Base-by-base conservation (phyloP, 176 grass and related monocot genomes). In the Oryza meyeriana region DNA sequence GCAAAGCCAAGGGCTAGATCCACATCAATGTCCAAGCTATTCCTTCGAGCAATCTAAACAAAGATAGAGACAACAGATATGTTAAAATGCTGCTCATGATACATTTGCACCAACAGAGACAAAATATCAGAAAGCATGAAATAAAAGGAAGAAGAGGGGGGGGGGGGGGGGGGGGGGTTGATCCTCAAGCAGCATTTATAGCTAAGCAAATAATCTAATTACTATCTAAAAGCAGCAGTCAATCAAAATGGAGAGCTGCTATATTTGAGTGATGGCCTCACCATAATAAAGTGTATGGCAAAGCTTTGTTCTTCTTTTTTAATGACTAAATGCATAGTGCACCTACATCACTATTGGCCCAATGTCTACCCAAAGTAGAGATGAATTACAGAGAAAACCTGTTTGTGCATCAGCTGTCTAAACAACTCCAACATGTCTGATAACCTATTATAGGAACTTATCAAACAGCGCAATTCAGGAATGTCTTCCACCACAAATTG, bases 1-100 rank as follows among this genome's bases (percentile, higher is more conserved):
- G 93, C 96, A 74, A 99, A 99, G 57, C 89, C 93, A 83, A 96
- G 85, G 27, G 96, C 96, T 75, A 99, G 93, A 86, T 99, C 96
- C 63, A 92, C 93, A 75, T 99, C 96, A 39, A 99, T 89, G 85
- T 99, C 93, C 87, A 99, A 85, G 74, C 96, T 99, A 66, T 99
- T 99, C 64, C 83, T 74, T 77, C 94, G 96, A 86, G 93, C 93
- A 90, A 99, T 90, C 96, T 99, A 81, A 86, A 79, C 29, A 69
- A 12, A 82, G 50, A 30, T 69, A 61, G 34, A 90, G 79, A 77
- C n/a, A 85, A 78, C 35, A 78, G 78, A 79, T 78, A 58, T 13
- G 48, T 86, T 44, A 76, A 65, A 59, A 77, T n/a, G n/a, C n/a
- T 86, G 38, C 38, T 73, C 0, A 66, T 7, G 18, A 31, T 68